phyloP scores from a whole-genome alignment of 192 early-diverging fungal genomes.

The Dimargaris cristalligena region DNA sequence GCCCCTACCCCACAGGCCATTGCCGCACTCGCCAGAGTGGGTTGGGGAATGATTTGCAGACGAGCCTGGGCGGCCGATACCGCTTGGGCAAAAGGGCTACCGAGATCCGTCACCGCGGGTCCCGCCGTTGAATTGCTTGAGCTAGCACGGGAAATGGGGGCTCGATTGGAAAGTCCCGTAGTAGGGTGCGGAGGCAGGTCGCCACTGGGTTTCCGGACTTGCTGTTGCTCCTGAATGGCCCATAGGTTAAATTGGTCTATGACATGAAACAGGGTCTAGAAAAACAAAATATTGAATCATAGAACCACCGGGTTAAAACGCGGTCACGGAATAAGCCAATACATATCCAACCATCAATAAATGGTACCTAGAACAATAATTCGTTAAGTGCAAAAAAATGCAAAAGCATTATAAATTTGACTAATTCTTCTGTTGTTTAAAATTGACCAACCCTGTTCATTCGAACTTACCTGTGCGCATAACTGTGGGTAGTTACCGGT shows the following conservation, averaged over 20 bases:
- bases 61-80: background rate
- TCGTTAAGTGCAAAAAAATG: no score
- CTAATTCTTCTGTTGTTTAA: no score
- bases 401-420: no score
- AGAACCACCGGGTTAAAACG: no score
- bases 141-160: background rate
- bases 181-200: background rate
- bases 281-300: background rate
- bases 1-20: constrained; percentile 48
- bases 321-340: no score
- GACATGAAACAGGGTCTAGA: constrained; percentile 29
- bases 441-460: no score
- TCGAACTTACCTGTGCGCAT: constrained; percentile 24
- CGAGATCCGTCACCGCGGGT: constrained; percentile 12
- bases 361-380: no score
- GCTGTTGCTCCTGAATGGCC: constrained; percentile 17
- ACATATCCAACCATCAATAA: no score
- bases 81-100: constrained; percentile 15
- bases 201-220: constrained; percentile 5
- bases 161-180: background rate
- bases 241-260: constrained; percentile 37
- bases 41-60: constrained; percentile 18
- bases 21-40: constrained; percentile 28
- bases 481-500: constrained; percentile 12
- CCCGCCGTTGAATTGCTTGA: constrained; percentile 13